These are phyloP conservation scores for Salix purpurea DNA, from an alignment of 345 rosid species.

Conservation along the genomic window DNA sequence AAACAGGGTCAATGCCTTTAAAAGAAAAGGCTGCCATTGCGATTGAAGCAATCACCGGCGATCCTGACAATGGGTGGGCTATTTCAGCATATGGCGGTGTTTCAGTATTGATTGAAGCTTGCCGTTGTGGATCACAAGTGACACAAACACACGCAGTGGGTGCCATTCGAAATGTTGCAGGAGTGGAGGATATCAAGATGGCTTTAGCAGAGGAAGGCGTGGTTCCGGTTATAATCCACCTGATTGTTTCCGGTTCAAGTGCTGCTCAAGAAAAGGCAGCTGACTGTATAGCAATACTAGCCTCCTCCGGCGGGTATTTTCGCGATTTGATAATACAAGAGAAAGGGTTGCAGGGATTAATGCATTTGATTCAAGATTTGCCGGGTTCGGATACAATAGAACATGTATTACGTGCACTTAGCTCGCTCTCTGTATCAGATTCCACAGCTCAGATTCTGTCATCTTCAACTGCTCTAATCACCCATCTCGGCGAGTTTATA, in stretches of 20 bases:
- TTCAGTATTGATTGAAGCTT: constrained; percentile 52
- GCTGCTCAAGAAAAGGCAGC: constrained; percentile 52
- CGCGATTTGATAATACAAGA: constrained; percentile 53
- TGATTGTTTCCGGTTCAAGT: constrained; percentile 36
- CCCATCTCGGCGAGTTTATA: constrained; percentile 54
- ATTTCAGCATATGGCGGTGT: constrained; percentile 69
- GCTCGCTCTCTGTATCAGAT: constrained; percentile 37
- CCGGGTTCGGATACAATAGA: constrained; percentile 46
- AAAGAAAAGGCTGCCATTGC: constrained; percentile 65
- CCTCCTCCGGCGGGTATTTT: constrained; percentile 62
- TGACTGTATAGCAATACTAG: constrained; percentile 44
- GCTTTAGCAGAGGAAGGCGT: constrained; percentile 72
- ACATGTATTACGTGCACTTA: constrained; percentile 44
- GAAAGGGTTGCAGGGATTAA: constrained; percentile 52
- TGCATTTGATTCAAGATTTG: constrained; percentile 40
- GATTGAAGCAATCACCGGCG: constrained; percentile 63
- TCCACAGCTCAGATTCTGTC: constrained; percentile 37
- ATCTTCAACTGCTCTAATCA: constrained; percentile 53
- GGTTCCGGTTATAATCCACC: constrained; percentile 49
- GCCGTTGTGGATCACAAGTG: constrained; percentile 51
- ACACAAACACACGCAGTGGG: constrained; percentile 54
- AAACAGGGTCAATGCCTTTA: constrained; percentile 51
- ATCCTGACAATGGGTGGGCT: constrained; percentile 69
- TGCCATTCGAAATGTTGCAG: constrained; percentile 55
- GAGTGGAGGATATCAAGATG: constrained; percentile 50